Base-by-base conservation (phyloP, 305 asterid genomes). In the Rubia peregrina region DNA sequence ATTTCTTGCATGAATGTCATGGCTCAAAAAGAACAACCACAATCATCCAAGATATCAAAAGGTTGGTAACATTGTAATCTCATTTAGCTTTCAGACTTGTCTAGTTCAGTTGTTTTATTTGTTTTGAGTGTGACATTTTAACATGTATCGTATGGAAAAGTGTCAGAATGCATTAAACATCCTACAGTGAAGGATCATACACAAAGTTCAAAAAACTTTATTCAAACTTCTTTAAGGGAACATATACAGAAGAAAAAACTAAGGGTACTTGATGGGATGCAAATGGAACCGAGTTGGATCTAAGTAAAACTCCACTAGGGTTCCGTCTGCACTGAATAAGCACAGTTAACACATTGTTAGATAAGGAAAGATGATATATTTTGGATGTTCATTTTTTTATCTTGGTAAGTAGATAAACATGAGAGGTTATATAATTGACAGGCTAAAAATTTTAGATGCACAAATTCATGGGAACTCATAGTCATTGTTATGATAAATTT, bases 331-430 rank as follows among this genome's bases (percentile, higher is more conserved):
- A 61, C 30, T 46, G 41, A 11, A 12, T 12, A 7, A 1, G 24
- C 11, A 30, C 46, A 22, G 49, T 26, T 61, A 71, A 30, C 21
- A 4, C 44, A 33, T 4, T 61, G 16, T 59, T 61, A 61, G 14
- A 43, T 61, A 62, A 60, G 69, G 74, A 38, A 61, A 71, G 74
- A 63, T 53, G 16, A 17, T 48, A 40, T 71, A 0, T 0, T 17
- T 9, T 0, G 2, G 17, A 7, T 42, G 10, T 21, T 40, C 5
- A 12, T 13, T 30, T 48, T 46, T 49, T 24, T 49, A 21, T 4
- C 5, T 24, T 7, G 38, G 9, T 12, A 12, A 44, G 41, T 21
- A 9, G 33, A 40, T 38, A 24, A 40, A 57, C 17, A n/a, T 19
- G 51, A 21, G 55, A 11, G 12, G 6, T 2, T 11, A 22, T 11